Evolutionary conservation across 208 protist species (phyloP), one percentile per base, ranked within the genome.

Genomic region (Crithidia bombi): DNA sequence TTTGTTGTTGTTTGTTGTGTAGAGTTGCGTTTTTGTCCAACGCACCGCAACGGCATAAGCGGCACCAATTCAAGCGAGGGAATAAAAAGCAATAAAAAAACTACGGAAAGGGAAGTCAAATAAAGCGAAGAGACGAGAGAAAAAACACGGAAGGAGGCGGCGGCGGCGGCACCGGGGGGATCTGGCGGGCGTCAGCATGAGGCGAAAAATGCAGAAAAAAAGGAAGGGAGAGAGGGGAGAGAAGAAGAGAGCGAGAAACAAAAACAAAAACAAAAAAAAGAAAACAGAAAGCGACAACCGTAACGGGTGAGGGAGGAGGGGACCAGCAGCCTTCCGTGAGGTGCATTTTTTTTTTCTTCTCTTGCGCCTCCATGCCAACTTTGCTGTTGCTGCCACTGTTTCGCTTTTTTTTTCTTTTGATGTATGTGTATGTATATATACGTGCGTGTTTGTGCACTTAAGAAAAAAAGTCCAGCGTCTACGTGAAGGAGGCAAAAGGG

Each of bases 181-280:
- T n/a, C n/a, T n/a, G n/a, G n/a, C n/a, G n/a, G n/a, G n/a, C n/a
- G n/a, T n/a, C n/a, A n/a, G n/a, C n/a, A n/a, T n/a, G n/a, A n/a
- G n/a, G n/a, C n/a, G n/a, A n/a, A n/a, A n/a, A n/a, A n/a, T n/a
- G n/a, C n/a, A n/a, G n/a, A n/a, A n/a, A n/a, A n/a, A n/a, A n/a
- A n/a, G n/a, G n/a, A n/a, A n/a, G n/a, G n/a, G n/a, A 54, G 41
- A 50, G 54, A 61, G 41, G 36, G 33, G 44, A 44, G 49, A 67
- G 41, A 19, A 67, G 36, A 55, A 9, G n/a, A 26, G 21, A 5
- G 26, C 15, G 11, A 43, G 35, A 30, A 39, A 43, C 2, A 39
- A 55, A 52, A 70, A 50, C 12, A 70, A 14, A 58, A 58, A 58
- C 33, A 55, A 62, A 38, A 70, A 70, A 49, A 61, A 39, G 23